Percentiles rank a stretch among this genome's conserved stretches.
These are phyloP conservation scores for Astrephomene gubernaculifera DNA, from an alignment of 139 green algal genomes.

Conservation along the genomic window DNA sequence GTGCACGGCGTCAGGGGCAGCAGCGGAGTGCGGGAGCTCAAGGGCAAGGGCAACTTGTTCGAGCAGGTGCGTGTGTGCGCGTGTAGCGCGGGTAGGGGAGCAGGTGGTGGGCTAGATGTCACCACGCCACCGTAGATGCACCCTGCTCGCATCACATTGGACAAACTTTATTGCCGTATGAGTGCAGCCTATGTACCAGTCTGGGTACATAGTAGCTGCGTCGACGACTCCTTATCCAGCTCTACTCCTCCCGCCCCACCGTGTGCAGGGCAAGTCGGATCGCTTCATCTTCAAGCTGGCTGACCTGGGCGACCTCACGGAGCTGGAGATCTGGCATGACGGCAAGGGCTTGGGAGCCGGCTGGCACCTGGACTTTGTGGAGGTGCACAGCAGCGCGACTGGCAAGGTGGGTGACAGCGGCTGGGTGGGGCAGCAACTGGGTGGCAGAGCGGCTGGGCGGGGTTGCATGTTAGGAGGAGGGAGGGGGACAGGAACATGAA, in stretches of 20 bases:
- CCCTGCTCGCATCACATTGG: too few relatives aligned
- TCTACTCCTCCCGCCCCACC: not conserved
- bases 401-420: conserved; percentile 49
- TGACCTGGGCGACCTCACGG: conserved; percentile 53
- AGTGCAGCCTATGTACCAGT: too few relatives aligned
- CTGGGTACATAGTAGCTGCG: too few relatives aligned
- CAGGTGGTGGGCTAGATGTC: too few relatives aligned
- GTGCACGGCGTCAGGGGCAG: conserved; percentile 56
- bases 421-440: too few relatives aligned
- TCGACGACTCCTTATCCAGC: not conserved
- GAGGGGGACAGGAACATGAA: too few relatives aligned
- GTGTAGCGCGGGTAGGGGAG: too few relatives aligned
- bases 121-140: too few relatives aligned
- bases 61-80: conserved; percentile 38
- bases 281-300: conserved; percentile 54
- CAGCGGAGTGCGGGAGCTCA: conserved; percentile 50
- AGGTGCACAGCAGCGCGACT: conserved; percentile 62
- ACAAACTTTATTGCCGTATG: too few relatives aligned
- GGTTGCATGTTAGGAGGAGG: too few relatives aligned
- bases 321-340: conserved; percentile 69
- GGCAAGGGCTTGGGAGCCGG: conserved; percentile 41
- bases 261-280: conserved; percentile 40
- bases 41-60: conserved; percentile 61
- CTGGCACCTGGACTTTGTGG: conserved; percentile 77
- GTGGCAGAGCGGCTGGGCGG: too few relatives aligned